These are phyloP conservation scores for Chaetomium sp. DNA, from an alignment of 2,329 filamentous ascomycete genomes.

Conservation along the genomic window DNA sequence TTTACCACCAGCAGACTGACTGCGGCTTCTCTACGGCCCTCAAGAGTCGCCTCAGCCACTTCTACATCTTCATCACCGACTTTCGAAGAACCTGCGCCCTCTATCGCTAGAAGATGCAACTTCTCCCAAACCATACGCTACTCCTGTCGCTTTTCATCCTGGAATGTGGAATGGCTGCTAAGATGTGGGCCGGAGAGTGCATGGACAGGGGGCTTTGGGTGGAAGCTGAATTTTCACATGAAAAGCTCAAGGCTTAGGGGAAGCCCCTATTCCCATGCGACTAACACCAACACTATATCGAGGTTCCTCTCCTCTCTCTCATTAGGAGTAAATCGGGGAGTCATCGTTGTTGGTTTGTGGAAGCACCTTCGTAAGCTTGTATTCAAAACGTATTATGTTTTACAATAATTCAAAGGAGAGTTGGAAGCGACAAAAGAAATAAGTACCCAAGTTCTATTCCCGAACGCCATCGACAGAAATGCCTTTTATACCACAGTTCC, in stretches of 20 bases:
- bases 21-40: too few relatives aligned
- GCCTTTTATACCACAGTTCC: neutral
- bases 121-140: too few relatives aligned
- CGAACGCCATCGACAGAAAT: neutral
- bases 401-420: neutral
- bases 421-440: neutral
- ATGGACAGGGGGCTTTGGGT: neutral
- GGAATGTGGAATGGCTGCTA: neutral
- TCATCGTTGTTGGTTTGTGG: too few relatives aligned
- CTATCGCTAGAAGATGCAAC: too few relatives aligned
- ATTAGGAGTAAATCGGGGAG: too few relatives aligned
- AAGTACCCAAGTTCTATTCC: neutral
- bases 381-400: neutral
- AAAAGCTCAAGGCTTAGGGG: neutral
- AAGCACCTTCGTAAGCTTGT: neutral
- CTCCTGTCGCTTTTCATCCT: too few relatives aligned
- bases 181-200: neutral
- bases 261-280: neutral
- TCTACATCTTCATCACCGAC: neutral
- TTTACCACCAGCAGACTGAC: too few relatives aligned
- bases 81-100: neutral
- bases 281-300: too few relatives aligned
- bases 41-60: too few relatives aligned
- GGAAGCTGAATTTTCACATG: neutral
- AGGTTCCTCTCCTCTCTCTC: too few relatives aligned